Percentiles rank a stretch among this genome's conserved stretches.
These are phyloP conservation scores for Dryadomyces quercivorus DNA, from an alignment of 2,329 filamentous ascomycete species.

Conservation along the genomic window DNA sequence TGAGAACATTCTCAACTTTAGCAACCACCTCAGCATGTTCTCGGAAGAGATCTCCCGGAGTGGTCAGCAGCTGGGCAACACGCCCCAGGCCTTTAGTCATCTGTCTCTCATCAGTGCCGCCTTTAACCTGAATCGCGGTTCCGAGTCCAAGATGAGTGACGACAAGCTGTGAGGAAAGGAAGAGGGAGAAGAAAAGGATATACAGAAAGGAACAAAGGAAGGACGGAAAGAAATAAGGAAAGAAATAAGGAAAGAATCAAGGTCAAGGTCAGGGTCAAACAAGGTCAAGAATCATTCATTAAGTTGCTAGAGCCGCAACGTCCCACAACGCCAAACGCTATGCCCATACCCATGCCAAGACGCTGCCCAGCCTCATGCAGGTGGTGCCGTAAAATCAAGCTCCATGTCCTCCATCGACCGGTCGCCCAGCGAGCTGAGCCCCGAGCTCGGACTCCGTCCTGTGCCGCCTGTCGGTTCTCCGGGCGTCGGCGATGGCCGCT, in stretches of 20 bases:
- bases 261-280: no score
- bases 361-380: neutral
- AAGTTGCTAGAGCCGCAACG: no score
- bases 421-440: conserved; percentile 44
- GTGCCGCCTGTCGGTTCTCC: conserved; percentile 3
- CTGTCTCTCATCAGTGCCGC: conserved; percentile 64
- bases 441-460: conserved; percentile 36
- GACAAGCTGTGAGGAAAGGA: conserved; percentile 11
- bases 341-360: conserved; percentile 5
- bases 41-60: conserved; percentile 65
- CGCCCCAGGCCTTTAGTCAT: conserved; percentile 68
- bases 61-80: conserved; percentile 69
- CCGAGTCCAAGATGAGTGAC: conserved; percentile 15
- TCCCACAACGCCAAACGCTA: conserved; percentile 4
- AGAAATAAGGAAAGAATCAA: no score
- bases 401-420: conserved; percentile 35
- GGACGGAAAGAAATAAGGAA: neutral
- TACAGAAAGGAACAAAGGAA: neutral
- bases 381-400: conserved; percentile 17
- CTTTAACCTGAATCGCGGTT: conserved; percentile 56
- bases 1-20: conserved; percentile 66
- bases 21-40: conserved; percentile 68
- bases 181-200: neutral
- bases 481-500: conserved; percentile 6
- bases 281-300: no score